Conservation (phyloP, 768 basidiomycete genomes). For the Macrolepiota fuliginosa region DNA sequence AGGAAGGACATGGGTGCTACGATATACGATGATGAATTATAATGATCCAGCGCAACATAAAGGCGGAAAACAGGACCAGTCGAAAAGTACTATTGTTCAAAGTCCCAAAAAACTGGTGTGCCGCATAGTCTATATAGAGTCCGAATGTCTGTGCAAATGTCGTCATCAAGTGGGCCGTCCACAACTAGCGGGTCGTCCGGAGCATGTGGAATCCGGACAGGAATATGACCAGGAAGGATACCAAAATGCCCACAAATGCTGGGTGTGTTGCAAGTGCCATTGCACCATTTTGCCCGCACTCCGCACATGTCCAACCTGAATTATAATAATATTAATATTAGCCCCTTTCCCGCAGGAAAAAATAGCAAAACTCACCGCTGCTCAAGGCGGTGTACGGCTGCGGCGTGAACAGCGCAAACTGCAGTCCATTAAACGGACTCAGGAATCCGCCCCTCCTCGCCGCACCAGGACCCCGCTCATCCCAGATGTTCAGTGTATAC, state of each 20-base stretch:
- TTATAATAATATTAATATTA: background rate
- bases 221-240: slow-evolving; percentile 61
- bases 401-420: slow-evolving; percentile 86
- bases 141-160: background rate
- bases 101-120: slow-evolving; percentile 6
- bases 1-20: background rate
- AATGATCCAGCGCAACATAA: background rate
- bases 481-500: slow-evolving; percentile 80
- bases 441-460: slow-evolving; percentile 61
- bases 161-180: background rate
- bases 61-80: background rate
- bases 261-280: slow-evolving; percentile 44
- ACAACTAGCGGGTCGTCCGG: slow-evolving; percentile 25
- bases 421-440: slow-evolving; percentile 61
- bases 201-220: slow-evolving; percentile 64
- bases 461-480: slow-evolving; percentile 71
- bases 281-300: slow-evolving; percentile 38
- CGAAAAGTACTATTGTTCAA: background rate
- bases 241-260: slow-evolving; percentile 50
- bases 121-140: slow-evolving; percentile 2
- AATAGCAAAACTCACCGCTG: slow-evolving; percentile 21
- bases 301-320: slow-evolving; percentile 57
- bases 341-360: background rate
- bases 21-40: background rate
- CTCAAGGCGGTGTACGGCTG: slow-evolving; percentile 64